These are phyloP conservation scores for Volvox reticuliferus DNA, from an alignment of 139 green algal genomes.

Conservation along the genomic window DNA sequence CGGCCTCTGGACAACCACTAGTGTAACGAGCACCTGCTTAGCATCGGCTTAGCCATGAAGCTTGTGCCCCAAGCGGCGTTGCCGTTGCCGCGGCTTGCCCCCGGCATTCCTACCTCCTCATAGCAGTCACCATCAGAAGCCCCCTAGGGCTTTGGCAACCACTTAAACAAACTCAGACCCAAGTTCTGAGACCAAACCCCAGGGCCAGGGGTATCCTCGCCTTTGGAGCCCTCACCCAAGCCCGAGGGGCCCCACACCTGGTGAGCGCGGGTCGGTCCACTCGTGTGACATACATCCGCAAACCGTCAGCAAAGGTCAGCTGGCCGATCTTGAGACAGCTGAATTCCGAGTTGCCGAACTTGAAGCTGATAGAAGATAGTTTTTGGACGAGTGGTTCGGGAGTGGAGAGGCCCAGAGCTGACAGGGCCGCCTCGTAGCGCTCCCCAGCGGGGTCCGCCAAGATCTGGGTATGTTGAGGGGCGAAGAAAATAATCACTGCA, in stretches of 20 bases:
- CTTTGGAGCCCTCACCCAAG: too few species aligned
- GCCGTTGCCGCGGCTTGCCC: too few species aligned
- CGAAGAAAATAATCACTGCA: neutral
- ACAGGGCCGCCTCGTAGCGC: slow-evolving; percentile 40
- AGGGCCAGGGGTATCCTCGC: too few species aligned
- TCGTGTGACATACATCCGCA: slow-evolving; percentile 40
- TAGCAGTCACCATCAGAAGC: too few species aligned
- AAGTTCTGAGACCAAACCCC: too few species aligned
- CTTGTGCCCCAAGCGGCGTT: too few species aligned
- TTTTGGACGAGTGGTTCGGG: slow-evolving; percentile 43
- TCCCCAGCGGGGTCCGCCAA: slow-evolving; percentile 30
- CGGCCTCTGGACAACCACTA: too few species aligned
- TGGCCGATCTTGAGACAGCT: slow-evolving; percentile 14
- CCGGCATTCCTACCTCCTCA: too few species aligned
- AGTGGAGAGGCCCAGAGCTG: slow-evolving; percentile 11
- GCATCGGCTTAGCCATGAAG: too few species aligned
- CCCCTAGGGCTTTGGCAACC: too few species aligned
- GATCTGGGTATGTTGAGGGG: slow-evolving; percentile 27
- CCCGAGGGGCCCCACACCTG: slow-evolving; percentile 11
- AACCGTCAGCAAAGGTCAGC: slow-evolving; percentile 28
- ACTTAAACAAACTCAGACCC: too few species aligned
- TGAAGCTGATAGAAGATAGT: slow-evolving; percentile 39
- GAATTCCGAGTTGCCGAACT: slow-evolving; percentile 25
- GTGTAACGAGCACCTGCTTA: too few species aligned
- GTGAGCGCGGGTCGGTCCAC: slow-evolving; percentile 42